Evolutionary conservation across 805 yeast species (phyloP), one percentile per base, ranked within the genome.

Genomic region (Wickerhamiella allomyrinae): DNA sequence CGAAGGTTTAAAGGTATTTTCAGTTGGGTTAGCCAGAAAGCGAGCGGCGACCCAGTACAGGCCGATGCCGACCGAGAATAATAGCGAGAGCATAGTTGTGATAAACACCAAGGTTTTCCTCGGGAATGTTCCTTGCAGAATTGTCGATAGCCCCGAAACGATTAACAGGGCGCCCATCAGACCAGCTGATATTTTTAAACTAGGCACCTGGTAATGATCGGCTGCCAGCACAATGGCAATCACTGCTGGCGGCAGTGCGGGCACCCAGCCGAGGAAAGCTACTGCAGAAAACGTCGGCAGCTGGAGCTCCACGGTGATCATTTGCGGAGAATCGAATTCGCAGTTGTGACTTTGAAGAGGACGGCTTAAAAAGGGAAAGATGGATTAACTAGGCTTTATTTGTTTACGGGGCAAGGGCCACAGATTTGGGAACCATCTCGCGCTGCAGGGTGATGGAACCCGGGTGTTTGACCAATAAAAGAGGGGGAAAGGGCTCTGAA

Each of bases 231-330:
- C 20, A 6, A 47, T 41, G 9, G 51, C 51, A 17, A 47, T 34
- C 3, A 34, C 36, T 2, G 46, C 45, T 6, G 47, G 43, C 2
- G 46, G 37, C 7, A 40, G 35, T 8, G 42, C 29, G 2, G 42
- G 3, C 3, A 44, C 5, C 8, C 38, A 45, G 10, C 40, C 39
- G 9, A 33, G 44, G 15, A 53, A 37, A 2, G 57, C 47, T 4
- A 43, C 43, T 20, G 54, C 33, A n/a, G 58, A 52, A 3, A 50
- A 34, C 4, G 54, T 49, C 13, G 58, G 52, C 33, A 56, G 41
- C 40, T 53, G 51, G 11, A 56, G 46, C 33, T 55, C 49, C 6
- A 56, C 51, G 7, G 42, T 48, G 17, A 56, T 46, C 53, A 49
- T 49, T 29, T 22, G 11, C n/a, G n/a, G n/a, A n/a, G n/a, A n/a